phyloP scores from a whole-genome alignment of 225 moss, liverwort and hornwort species.

The Pseudisothecium myosuroides region DNA sequence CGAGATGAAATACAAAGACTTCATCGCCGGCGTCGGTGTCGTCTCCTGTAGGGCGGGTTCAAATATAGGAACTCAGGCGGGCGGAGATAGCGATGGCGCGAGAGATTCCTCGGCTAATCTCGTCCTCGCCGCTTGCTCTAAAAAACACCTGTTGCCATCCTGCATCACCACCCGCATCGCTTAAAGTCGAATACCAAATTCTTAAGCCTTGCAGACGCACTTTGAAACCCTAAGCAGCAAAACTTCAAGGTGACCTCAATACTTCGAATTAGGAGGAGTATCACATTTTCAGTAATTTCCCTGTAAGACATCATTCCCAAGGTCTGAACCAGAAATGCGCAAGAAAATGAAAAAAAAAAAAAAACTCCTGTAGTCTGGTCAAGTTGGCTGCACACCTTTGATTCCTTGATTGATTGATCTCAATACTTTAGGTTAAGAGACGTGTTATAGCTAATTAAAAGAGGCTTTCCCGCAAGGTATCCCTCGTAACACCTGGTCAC shows the following conservation, averaged over 20 bases:
- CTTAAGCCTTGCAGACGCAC: neutral
- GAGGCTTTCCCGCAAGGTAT: neutral
- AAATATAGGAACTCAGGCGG: neutral
- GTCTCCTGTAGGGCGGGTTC: neutral
- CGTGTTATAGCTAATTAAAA: neutral
- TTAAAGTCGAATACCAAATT: neutral
- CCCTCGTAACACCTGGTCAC: neutral
- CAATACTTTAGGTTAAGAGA: neutral
- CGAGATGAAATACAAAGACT: neutral
- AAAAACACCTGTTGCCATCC: neutral
- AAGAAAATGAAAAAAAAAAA: neutral
- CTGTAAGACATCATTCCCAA: neutral
- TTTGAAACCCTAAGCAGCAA: neutral
- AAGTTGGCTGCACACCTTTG: neutral
- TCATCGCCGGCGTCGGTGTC: too few relatives aligned
- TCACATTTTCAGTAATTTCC: neutral
- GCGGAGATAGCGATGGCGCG: neutral
- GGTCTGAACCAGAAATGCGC: neutral
- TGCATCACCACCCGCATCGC: neutral
- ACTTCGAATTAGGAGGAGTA: neutral
- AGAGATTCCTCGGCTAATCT: neutral
- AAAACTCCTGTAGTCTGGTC: neutral
- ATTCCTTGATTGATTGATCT: neutral
- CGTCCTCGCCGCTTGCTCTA: neutral
- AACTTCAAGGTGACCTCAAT: neutral